These are phyloP conservation scores for Sporopachydermia quercuum DNA, from an alignment of 805 yeast genomes.

Conservation along the genomic window DNA sequence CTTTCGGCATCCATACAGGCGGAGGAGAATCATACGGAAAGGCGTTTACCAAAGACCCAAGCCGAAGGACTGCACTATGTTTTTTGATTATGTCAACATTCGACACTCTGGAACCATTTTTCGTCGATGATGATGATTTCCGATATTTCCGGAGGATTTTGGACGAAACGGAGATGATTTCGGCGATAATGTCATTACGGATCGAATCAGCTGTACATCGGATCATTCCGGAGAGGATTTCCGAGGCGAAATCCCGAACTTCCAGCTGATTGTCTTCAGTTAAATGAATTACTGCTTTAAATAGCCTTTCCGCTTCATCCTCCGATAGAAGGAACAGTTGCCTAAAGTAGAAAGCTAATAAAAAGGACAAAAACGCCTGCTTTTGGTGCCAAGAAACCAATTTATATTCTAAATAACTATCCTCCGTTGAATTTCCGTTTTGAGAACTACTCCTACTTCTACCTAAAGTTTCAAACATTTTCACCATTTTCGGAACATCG, in stretches of 20 bases:
- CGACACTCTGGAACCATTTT: slow-evolving; percentile 12
- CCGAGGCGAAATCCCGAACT: slow-evolving; percentile 59
- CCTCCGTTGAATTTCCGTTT: no score
- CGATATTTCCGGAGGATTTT: not conserved
- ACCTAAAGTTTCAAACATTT: no score
- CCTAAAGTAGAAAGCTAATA: slow-evolving; percentile 57
- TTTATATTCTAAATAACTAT: slow-evolving; percentile 17
- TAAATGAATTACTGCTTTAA: slow-evolving; percentile 35
- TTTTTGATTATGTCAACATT: slow-evolving; percentile 28
- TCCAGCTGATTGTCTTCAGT: slow-evolving; percentile 53
- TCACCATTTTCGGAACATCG: slow-evolving; percentile 27
- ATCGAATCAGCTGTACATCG: slow-evolving; percentile 38
- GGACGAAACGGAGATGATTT: not conserved
- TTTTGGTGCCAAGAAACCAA: slow-evolving; percentile 45
- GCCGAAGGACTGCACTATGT: slow-evolving; percentile 80
- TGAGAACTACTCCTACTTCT: no score
- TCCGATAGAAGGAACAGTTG: slow-evolving; percentile 40
- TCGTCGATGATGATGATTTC: slow-evolving; percentile 5
- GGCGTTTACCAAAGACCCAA: slow-evolving; percentile 79
- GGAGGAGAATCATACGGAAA: slow-evolving; percentile 87
- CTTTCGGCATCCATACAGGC: slow-evolving; percentile 75
- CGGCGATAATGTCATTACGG: not conserved
- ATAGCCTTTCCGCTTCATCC: slow-evolving; percentile 32
- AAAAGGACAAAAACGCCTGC: slow-evolving; percentile 47
- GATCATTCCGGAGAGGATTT: slow-evolving; percentile 65